These are phyloP conservation scores for Anacardium occidentale DNA, from an alignment of 345 rosid species.

Conservation along the genomic window DNA sequence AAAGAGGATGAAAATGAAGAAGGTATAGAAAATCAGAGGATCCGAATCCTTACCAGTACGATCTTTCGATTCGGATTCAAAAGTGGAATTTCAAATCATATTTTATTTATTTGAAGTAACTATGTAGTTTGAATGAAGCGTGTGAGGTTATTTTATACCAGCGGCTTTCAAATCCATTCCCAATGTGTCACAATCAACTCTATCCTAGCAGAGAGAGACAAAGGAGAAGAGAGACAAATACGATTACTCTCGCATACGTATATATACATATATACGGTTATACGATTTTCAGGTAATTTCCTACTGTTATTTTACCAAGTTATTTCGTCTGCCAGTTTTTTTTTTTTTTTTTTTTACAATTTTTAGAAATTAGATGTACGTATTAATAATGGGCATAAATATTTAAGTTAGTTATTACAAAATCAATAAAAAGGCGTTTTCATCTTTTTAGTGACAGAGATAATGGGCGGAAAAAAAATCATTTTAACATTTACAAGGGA, in stretches of 20 bases:
- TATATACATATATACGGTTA: slow-evolving; percentile 18
- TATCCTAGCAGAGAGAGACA: neutral
- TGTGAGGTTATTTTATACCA: slow-evolving; percentile 8
- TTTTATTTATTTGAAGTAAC: neutral
- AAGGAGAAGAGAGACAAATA: slow-evolving; percentile 15
- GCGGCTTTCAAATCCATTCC: slow-evolving; percentile 40
- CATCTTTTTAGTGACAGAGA: too few relatives aligned
- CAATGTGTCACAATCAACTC: slow-evolving; percentile 11
- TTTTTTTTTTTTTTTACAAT: too few relatives aligned
- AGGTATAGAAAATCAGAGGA: slow-evolving; percentile 27
- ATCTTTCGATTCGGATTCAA: slow-evolving; percentile 21
- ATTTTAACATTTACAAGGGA: too few relatives aligned
- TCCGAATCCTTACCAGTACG: slow-evolving; percentile 28
- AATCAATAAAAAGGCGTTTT: too few relatives aligned
- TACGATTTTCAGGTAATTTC: too few relatives aligned
- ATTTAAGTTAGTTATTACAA: too few relatives aligned
- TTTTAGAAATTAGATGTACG: too few relatives aligned
- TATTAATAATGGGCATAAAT: too few relatives aligned
- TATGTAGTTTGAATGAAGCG: slow-evolving; percentile 12
- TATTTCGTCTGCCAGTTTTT: too few relatives aligned
- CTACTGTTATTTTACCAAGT: too few relatives aligned
- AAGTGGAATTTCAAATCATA: neutral
- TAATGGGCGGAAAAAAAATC: too few relatives aligned
- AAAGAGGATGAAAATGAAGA: slow-evolving; percentile 6
- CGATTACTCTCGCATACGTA: neutral